phyloP scores from a whole-genome alignment of 352 stramenopile genomes.

The Phytophthora pistaciae region DNA sequence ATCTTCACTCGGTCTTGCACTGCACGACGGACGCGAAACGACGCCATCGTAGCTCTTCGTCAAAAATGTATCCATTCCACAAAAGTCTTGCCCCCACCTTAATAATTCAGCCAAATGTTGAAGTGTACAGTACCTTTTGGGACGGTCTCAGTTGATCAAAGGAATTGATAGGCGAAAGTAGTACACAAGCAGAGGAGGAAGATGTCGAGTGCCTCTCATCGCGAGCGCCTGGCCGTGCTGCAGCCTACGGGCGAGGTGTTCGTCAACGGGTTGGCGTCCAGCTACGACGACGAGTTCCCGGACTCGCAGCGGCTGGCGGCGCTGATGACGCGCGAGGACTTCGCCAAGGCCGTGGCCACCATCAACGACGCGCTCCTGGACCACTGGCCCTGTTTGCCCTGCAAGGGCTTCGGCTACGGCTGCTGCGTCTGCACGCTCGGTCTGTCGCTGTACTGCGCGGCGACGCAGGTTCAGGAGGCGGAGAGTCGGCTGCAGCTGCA shows the following conservation, averaged over 20 bases:
- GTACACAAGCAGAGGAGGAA: neutral
- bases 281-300: conserved; percentile 83
- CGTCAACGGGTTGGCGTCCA: conserved; percentile 79
- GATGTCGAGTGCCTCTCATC: conserved; percentile 26
- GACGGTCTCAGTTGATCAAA: conserved; percentile 17
- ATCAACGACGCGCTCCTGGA: conserved; percentile 87
- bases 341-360: conserved; percentile 62
- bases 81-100: conserved; percentile 11
- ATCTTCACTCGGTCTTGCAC: conserved; percentile 16
- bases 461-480: conserved; percentile 76
- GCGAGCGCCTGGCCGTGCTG: conserved; percentile 55
- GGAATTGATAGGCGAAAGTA: conserved; percentile 3
- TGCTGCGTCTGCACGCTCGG: conserved; percentile 87
- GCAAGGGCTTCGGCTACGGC: conserved; percentile 80
- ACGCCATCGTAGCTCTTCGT: conserved; percentile 15
- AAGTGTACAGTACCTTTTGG: neutral
- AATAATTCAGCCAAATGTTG: neutral
- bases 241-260: conserved; percentile 78
- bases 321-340: conserved; percentile 74
- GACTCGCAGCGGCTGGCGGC: conserved; percentile 43
- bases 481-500: conserved; percentile 73
- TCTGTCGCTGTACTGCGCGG: conserved; percentile 84
- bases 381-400: conserved; percentile 88
- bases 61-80: neutral
- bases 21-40: conserved; percentile 26